Base-by-base conservation (phyloP, 768 basidiomycete genomes). In the Paxillus involutus region DNA sequence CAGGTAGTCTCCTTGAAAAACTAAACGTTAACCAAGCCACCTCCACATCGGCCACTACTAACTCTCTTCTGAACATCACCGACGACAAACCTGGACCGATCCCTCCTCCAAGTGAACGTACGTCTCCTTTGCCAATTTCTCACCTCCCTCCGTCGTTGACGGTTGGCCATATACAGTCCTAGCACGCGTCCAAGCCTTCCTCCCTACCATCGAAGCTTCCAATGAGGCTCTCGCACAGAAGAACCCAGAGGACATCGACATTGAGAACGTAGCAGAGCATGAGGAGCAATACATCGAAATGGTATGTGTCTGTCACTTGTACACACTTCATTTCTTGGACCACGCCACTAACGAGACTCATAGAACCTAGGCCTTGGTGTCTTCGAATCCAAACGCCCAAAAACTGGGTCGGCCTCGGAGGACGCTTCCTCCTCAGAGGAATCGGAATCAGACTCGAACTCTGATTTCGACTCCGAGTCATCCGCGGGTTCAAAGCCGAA, bases 301-400 rank as follows among this genome's bases (percentile, higher is more conserved):
- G 85, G 86, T 83, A 58, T 47, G 71, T 62, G 56, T 52, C 16
- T 42, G 43, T 17, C 47, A 42, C 53, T 19, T 49, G 1, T 16
- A 24, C 40, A 3, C 21, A 13, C 46, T 6, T 26, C 26, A 2
- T 26, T 26, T 21, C 21, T 26, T 48, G 52, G 37, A 26, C 58
- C 32, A 35, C n/a, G 21, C 47, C 40, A 29, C 40, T 56, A 33
- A 47, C 30, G 3, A 16, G n/a, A 0, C 44, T 32, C 5, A 17
- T 39, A 87, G 85, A 82, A 85, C 63, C 77, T 87, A 30, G 85
- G 85, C 16, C 73, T 87, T 0, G 85, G 85, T 17, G 72, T 87
- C 10, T 84, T 84, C 59, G 81, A 83, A 63, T 72, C 59, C 1
- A 66, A 54, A 62, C 58, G 40, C 67, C 69, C 47, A 60, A 66